Evolutionary conservation across 495 filamentous ascomycete species (phyloP), one percentile per base, ranked within the genome.

Genomic region (Durotheca rogersii): DNA sequence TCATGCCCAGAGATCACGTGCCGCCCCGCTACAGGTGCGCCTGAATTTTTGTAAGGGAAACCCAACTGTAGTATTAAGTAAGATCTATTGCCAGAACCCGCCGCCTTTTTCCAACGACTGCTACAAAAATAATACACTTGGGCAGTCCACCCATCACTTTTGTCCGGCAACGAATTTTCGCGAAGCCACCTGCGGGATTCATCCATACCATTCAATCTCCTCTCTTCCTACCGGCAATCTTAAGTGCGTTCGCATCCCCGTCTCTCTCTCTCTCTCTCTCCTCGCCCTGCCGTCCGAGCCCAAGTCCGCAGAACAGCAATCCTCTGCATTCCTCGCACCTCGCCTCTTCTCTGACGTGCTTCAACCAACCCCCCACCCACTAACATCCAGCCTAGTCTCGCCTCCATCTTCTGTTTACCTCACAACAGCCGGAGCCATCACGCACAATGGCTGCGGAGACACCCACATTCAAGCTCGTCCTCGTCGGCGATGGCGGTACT

Each of bases 401-500:
- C 53, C 47, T 53, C 50, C 50, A 30, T 46, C 44, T 49, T 64
- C 62, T 73, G 66, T 66, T 73, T 73, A 71, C 66, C 55, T 66
- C 61, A 58, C 61, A 48, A 49, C 52, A 60, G 47, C 46, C 59
- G 45, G 53, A 51, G 58, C 41, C 19, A 42, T 62, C 61, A 63
- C 61, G 56, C 68, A 76, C 58, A 68, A 92, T 90, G 85, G 80
- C 84, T 62, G 59, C 67, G 30, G 56, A 72, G 44, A 69, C 67
- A 56, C 81, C 84, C 39, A 96, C 90, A 67, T 97, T 99, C 83
- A 99, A 99, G 89, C 87, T 99, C 67, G 94, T 99, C 62, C 90
- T 99, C 68, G 94, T 99, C 68, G 94, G 94, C 71, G 94, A 99
- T 74, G 94, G 94, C 78, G 94, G 94, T 80, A 99, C 94, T 68